Evolutionary conservation across 78 protist species (phyloP), one percentile per base, ranked within the genome.

Genomic region (Tieghemostelium lacteum): DNA sequence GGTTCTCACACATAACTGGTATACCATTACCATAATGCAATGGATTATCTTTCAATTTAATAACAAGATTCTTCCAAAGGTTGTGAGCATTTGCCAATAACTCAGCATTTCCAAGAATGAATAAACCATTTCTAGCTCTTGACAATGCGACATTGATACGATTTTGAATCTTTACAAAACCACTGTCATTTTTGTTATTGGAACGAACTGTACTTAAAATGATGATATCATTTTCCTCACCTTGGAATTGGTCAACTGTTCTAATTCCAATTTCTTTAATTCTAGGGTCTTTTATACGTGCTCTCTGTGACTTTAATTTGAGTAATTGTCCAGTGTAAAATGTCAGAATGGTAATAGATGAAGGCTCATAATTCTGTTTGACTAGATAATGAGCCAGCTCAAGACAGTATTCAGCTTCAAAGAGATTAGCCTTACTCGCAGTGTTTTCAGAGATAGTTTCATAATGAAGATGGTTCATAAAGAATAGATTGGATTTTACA

Each of bases 241-340:
- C 98, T 45, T 96, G 98, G 54, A 77, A 96, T 55, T 94, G 94
- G 85, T 96, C 98, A 0, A 96, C 88, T 3, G 98, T 88, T 6
- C 96, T 55, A 28, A 96, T 22, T 16, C 70, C 26, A 42, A 65
- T 58, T n/a, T 85, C 31, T 33, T 61, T 57, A 5, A 87, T 31
- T 45, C 17, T 12, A 22, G 54, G 80, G 45, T 86, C 19, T 19
- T 42, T 66, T 1, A 22, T 61, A 22, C 20, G 14, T 5, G 36
- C 63, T 24, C 42, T 28, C 34, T 40, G 67, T 12, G 34, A 29
- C 22, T 75, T 66, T n/a, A 88, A 63, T 34, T 88, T 88, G 14
- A 88, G 57, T 0, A 91, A 49, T 86, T 97, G 98, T 5, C 97
- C 98, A 26, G 75, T 22, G 70, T 97, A 97, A 3, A 97, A 80